Base-by-base conservation (phyloP, 208 protist genomes). In the Herpetomonas samuelpessoai region DNA sequence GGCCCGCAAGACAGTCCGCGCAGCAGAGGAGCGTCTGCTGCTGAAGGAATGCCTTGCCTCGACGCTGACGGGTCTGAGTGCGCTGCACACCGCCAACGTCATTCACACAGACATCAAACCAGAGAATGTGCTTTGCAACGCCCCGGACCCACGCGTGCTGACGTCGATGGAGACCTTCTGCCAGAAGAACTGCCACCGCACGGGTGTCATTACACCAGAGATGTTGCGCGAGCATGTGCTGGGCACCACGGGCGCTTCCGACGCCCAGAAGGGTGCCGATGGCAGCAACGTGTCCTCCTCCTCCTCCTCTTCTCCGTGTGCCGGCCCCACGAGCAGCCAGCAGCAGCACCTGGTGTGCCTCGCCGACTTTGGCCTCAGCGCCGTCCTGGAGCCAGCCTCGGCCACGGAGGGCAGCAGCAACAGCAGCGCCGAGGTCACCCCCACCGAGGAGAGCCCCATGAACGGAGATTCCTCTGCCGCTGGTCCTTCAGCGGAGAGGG, bases 91-190 rank as follows among this genome's bases (percentile, higher is more conserved):
- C 30, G 46, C 87, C 26, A 78, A 93, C 62, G 74, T 97, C 21
- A 74, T 97, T 49, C 92, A 97, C 78, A 96, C 92, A 12, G 92
- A 97, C 70, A 86, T 97, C 46, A 97, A 97, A 59, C 91, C 91
- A 4, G 91, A 95, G 70, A 97, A 95, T 57, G 74, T 95, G 46
- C 71, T 97, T 49, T 91, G 69, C 64, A 76, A 71, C 30, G 61
- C 67, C 14, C 76, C 85, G 31, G 86, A 93, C 63, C 76, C 71
- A 24, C 81, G 74, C 57, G 68, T 95, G 49, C 30, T 88, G 21
- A 38, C 31, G 2, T 57, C 70, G 31, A 93, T 95, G 74, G 74
- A 86, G 58, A 65, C 58, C 31, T 93, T 93, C 63, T 88, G 73
- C 54, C 59, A 47, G 52, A 69, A 57, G 51, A 90, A 86, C 58